These are phyloP conservation scores for Nemophila menziesii DNA, from an alignment of 257 asterid species.

Conservation along the genomic window DNA sequence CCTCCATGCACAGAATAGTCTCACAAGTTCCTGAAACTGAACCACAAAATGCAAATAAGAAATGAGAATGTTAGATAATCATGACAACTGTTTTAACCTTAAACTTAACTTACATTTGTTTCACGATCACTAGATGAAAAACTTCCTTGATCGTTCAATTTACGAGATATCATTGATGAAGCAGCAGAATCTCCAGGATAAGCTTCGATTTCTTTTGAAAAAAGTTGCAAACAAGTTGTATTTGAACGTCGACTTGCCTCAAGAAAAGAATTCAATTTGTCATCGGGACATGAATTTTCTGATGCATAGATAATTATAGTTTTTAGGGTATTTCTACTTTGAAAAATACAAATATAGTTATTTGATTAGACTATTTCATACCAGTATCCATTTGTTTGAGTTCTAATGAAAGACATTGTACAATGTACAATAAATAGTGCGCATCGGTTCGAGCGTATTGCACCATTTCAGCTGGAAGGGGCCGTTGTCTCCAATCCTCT, in stretches of 20 bases:
- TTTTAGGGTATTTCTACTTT: slow-evolving; percentile 30
- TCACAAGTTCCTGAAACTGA: slow-evolving; percentile 81
- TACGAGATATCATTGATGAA: slow-evolving; percentile 69
- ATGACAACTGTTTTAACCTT: background rate
- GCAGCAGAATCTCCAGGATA: slow-evolving; percentile 84
- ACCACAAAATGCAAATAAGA: no score
- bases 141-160: slow-evolving; percentile 50
- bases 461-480: slow-evolving; percentile 79
- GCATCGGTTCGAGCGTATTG: slow-evolving; percentile 81
- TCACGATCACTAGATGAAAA: slow-evolving; percentile 26
- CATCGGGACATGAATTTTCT: slow-evolving; percentile 70
- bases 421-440: slow-evolving; percentile 64
- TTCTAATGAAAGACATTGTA: slow-evolving; percentile 53
- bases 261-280: slow-evolving; percentile 56
- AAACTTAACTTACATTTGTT: slow-evolving; percentile 36
- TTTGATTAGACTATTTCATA: slow-evolving; percentile 19
- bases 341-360: slow-evolving; percentile 7
- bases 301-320: slow-evolving; percentile 48
- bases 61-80: background rate
- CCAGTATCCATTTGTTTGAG: slow-evolving; percentile 54
- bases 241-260: slow-evolving; percentile 92
- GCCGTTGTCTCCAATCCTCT: slow-evolving; percentile 98
- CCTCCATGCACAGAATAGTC: slow-evolving; percentile 85
- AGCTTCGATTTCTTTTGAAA: slow-evolving; percentile 65
- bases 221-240: slow-evolving; percentile 70